A percentile compares a stretch with the other conserved stretches of the same genome.
Evolutionary conservation across 2,329 filamentous ascomycete species (phyloP).

Genomic region (Epichloe uncinata): DNA sequence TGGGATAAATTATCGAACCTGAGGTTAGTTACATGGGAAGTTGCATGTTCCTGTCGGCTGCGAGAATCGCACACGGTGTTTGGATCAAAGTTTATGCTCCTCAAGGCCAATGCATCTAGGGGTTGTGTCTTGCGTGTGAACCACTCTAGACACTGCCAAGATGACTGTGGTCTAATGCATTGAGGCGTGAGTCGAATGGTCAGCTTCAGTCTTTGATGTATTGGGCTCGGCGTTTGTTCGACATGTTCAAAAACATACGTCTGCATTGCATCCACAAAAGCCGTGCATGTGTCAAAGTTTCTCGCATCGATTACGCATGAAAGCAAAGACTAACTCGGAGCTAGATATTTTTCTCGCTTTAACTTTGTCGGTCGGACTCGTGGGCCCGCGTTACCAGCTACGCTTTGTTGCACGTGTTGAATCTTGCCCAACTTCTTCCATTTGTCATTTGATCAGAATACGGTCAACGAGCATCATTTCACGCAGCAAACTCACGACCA

Average conservation of each 20-base stretch:
- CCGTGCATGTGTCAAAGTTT: background rate
- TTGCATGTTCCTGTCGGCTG: background rate
- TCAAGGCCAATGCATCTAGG: background rate
- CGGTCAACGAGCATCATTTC: background rate
- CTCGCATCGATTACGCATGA: background rate
- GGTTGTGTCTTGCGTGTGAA: background rate
- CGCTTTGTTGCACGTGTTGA: background rate
- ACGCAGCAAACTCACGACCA: background rate
- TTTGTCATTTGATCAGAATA: background rate
- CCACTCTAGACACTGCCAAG: background rate
- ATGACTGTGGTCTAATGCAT: background rate
- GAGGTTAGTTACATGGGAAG: slow-evolving; percentile 1
- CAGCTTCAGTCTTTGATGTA: background rate
- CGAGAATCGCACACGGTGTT: background rate
- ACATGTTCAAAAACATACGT: background rate
- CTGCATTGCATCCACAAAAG: background rate
- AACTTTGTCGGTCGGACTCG: background rate
- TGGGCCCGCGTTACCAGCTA: background rate
- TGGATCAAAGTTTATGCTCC: background rate
- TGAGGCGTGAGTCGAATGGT: background rate
- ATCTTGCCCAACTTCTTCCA: background rate
- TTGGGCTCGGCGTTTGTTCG: too few species aligned
- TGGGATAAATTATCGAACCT: background rate
- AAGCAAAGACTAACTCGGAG: background rate
- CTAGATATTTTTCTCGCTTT: background rate